Percentiles rank a stretch among this genome's conserved stretches.
Conservation (phyloP, 305 asterid species). For the Fraxinus xanthoxyloides region DNA sequence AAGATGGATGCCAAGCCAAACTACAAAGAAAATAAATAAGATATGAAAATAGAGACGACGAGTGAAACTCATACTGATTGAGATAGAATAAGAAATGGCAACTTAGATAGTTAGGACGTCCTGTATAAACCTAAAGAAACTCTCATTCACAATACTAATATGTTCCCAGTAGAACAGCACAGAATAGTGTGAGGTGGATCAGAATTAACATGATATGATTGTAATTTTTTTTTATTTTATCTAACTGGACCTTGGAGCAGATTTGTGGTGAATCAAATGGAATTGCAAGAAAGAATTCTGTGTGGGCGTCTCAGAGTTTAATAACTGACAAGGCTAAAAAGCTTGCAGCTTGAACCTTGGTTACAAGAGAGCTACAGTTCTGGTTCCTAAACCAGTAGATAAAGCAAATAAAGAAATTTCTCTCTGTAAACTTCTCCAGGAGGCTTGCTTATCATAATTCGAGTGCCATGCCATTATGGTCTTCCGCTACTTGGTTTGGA, state of each 20-base stretch:
- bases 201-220: background rate
- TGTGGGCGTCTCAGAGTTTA: background rate
- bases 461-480: background rate
- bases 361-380: background rate
- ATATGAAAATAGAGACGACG: background rate
- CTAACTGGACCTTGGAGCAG: background rate
- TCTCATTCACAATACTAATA: background rate
- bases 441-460: background rate
- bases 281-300: background rate
- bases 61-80: background rate
- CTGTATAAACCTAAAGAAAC: background rate
- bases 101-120: background rate
- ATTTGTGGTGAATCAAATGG: background rate
- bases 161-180: background rate
- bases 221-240: background rate
- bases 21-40: background rate
- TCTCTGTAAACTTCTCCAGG: background rate
- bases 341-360: background rate
- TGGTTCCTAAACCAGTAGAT: background rate
- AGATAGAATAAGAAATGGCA: background rate
- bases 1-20: background rate
- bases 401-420: background rate
- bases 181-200: background rate
- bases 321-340: background rate
- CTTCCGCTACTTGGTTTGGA: background rate